Evolutionary conservation across 1,284 basidiomycete genomes (phyloP).

Genomic region (Rhodotorula sp.): DNA sequence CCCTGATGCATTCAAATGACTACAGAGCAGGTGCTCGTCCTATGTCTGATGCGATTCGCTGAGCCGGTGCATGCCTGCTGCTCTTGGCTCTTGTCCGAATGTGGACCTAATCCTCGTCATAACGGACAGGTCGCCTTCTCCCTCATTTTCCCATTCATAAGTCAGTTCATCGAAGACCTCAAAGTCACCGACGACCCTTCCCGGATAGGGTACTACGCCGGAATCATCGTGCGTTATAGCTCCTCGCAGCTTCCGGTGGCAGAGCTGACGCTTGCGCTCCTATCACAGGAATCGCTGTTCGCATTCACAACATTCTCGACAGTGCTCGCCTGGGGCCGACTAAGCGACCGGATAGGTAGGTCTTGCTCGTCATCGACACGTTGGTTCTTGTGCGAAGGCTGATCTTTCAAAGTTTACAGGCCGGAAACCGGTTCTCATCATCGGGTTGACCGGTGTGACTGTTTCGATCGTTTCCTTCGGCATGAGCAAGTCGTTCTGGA

Average conservation of each 20-base stretch:
- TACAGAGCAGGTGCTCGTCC: slow-evolving; percentile 47
- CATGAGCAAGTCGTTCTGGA: slow-evolving; percentile 45
- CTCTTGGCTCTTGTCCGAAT: no score
- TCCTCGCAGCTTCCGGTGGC: not conserved
- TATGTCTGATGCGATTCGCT: slow-evolving; percentile 50
- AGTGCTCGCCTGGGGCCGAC: slow-evolving; percentile 49
- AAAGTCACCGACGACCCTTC: slow-evolving; percentile 50
- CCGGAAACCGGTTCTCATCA: slow-evolving; percentile 50
- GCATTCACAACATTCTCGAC: slow-evolving; percentile 44
- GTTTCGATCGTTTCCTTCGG: slow-evolving; percentile 50
- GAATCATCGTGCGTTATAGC: slow-evolving; percentile 42
- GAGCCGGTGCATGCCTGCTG: slow-evolving; percentile 34
- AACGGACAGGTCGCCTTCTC: slow-evolving; percentile 37
- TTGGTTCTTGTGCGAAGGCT: no score
- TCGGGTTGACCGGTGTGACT: slow-evolving; percentile 48
- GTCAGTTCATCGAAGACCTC: slow-evolving; percentile 50
- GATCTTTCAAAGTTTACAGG: no score
- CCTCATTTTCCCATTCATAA: slow-evolving; percentile 55
- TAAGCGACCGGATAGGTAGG: slow-evolving; percentile 47
- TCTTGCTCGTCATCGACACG: no score
- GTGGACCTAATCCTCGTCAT: no score
- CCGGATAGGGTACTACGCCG: slow-evolving; percentile 48
- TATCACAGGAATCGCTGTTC: slow-evolving; percentile 41
- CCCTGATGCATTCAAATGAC: fast-evolving
- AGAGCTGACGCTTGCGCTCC: no score